Conservation (phyloP, 2,329 filamentous ascomycete species). For the Neonectria magnoliae region DNA sequence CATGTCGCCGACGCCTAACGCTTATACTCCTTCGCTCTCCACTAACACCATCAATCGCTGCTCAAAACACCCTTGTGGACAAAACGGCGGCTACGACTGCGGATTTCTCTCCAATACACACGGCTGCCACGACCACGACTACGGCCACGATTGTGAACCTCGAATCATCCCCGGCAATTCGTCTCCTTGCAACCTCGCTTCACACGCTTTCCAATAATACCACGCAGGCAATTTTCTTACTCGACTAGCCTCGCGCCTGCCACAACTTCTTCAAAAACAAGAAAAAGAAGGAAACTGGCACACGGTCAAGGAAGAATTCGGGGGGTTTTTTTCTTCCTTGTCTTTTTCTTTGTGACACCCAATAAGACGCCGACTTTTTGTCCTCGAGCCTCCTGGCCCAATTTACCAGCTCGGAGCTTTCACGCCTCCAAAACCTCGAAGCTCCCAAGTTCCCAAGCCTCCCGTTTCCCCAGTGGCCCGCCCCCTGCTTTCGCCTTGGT, state of each 20-base stretch:
- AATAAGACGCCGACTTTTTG: not conserved
- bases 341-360: not conserved
- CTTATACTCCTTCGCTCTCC: not conserved
- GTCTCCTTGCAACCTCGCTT: not conserved
- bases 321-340: not conserved
- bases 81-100: not conserved
- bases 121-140: not conserved
- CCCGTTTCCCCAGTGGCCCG: conserved; percentile 17
- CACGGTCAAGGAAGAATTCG: not conserved
- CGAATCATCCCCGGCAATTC: not conserved
- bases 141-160: not conserved
- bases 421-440: not conserved
- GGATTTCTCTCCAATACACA: not conserved
- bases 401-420: conserved; percentile 17
- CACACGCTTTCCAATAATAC: not conserved
- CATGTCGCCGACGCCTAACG: not conserved
- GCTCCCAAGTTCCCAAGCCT: conserved; percentile 8
- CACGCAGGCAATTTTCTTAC: not conserved
- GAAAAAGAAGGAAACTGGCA: conserved; percentile 1
- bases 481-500: conserved; percentile 10
- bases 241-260: not conserved
- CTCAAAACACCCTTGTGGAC: not conserved
- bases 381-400: conserved; percentile 2
- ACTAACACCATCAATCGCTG: not conserved
- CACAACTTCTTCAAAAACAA: not conserved